phyloP scores from a whole-genome alignment of 2,329 filamentous ascomycete species.

The Plectosphaerella plurivora region DNA sequence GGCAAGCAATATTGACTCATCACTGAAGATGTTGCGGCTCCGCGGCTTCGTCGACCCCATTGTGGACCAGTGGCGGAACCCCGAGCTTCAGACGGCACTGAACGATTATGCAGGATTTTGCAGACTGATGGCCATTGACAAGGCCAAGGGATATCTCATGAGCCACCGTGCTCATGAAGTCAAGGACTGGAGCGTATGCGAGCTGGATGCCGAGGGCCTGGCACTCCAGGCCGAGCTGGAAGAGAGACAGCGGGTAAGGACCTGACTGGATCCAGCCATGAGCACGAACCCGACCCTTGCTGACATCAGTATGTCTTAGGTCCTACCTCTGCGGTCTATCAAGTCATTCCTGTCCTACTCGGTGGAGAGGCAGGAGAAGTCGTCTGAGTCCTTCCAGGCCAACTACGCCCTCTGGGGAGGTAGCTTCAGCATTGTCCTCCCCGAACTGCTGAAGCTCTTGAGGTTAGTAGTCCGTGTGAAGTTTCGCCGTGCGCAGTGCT shows the following conservation, averaged over 20 bases:
- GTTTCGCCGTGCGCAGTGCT: background rate
- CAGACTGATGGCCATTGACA: conserved; percentile 71
- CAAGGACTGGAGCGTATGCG: conserved; percentile 75
- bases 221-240: conserved; percentile 75
- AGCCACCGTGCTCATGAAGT: conserved; percentile 69
- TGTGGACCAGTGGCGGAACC: conserved; percentile 72
- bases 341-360: conserved; percentile 92
- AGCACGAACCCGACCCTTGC: background rate
- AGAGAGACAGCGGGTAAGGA: conserved; percentile 61
- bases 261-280: conserved; percentile 2
- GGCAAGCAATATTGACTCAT: conserved; percentile 66
- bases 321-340: conserved; percentile 76
- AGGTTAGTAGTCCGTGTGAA: conserved; percentile 39
- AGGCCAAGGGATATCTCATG: conserved; percentile 75
- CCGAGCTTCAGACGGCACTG: conserved; percentile 63
- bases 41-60: conserved; percentile 78
- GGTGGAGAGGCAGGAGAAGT: conserved; percentile 79
- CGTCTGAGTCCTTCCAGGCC: conserved; percentile 66
- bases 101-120: conserved; percentile 76
- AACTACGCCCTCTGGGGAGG: conserved; percentile 83
- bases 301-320: conserved; percentile 27
- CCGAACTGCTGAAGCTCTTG: conserved; percentile 78
- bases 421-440: conserved; percentile 76
- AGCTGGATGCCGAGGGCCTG: conserved; percentile 75
- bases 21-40: conserved; percentile 67